phyloP scores from a whole-genome alignment of 352 stramenopile genomes.

The Phytophthora pseudosyringae region DNA sequence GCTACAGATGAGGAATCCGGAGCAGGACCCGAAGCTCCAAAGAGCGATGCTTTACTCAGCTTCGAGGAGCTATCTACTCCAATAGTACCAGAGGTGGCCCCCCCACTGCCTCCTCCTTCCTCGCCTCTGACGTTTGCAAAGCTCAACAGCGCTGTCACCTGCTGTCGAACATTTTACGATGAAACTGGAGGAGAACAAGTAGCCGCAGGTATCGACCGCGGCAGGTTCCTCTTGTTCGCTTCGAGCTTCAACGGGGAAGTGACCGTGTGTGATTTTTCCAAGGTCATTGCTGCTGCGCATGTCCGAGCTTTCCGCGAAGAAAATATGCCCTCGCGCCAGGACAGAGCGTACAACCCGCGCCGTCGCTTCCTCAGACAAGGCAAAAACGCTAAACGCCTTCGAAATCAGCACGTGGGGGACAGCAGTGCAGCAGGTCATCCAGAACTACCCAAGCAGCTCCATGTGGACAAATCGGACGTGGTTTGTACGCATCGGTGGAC shows the following conservation, averaged over 20 bases:
- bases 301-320: constrained; percentile 63
- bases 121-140: constrained; percentile 33
- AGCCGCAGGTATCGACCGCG: constrained; percentile 51
- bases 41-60: not conserved
- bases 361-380: constrained; percentile 72
- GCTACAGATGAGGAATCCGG: constrained; percentile 10
- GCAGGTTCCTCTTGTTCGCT: constrained; percentile 52
- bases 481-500: constrained; percentile 57
- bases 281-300: constrained; percentile 45
- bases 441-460: constrained; percentile 15
- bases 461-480: constrained; percentile 43
- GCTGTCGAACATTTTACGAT: constrained; percentile 66
- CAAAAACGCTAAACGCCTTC: constrained; percentile 64
- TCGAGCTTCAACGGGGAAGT: constrained; percentile 55
- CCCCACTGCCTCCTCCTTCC: constrained; percentile 4
- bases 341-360: constrained; percentile 74
- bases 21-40: constrained; percentile 1
- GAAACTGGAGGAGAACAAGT: constrained; percentile 64
- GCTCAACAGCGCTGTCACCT: constrained; percentile 44
- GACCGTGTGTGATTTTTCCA: constrained; percentile 59
- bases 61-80: too few relatives aligned
- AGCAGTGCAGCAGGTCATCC: constrained; percentile 3
- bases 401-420: constrained; percentile 30
- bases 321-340: constrained; percentile 59
- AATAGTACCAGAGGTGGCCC: not conserved